phyloP scores from a whole-genome alignment of 2,329 filamentous ascomycete genomes.

The Paraphoma sp. region DNA sequence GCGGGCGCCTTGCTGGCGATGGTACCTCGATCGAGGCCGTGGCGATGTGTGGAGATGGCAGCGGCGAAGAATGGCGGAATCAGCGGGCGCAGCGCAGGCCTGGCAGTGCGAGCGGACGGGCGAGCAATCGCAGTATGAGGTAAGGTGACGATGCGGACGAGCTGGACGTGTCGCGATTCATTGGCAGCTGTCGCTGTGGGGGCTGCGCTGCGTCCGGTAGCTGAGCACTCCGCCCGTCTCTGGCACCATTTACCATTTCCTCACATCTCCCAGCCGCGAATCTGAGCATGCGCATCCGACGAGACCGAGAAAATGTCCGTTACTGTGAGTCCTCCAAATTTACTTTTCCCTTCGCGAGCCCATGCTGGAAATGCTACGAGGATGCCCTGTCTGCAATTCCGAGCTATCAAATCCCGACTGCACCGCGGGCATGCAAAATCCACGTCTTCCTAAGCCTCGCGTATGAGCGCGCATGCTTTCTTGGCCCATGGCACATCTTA shows the following conservation, averaged over 20 bases:
- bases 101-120: neutral
- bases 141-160: neutral
- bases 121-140: neutral
- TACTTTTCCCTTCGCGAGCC: neutral
- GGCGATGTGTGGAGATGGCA: neutral
- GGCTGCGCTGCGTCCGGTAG: constrained; percentile 2
- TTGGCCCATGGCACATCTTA: neutral
- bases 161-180: constrained; percentile 1
- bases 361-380: neutral
- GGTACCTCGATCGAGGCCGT: neutral
- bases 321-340: constrained; percentile 44
- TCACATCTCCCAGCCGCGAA: constrained; percentile 5
- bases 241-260: constrained; percentile 4
- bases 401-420: constrained; percentile 3
- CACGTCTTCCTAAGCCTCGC: constrained; percentile 1
- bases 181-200: constrained; percentile 8
- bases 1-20: neutral
- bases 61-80: neutral
- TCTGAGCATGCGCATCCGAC: constrained; percentile 14
- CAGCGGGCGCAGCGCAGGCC: neutral
- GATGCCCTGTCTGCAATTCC: neutral
- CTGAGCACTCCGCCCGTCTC: neutral
- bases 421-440: constrained; percentile 4
- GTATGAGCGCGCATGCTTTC: constrained; percentile 4
- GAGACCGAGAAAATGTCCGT: constrained; percentile 52